Percentiles rank a stretch among this genome's conserved stretches.
Evolutionary conservation across 2,329 filamentous ascomycete genomes (phyloP).

Genomic region (Exophiala viscosa): DNA sequence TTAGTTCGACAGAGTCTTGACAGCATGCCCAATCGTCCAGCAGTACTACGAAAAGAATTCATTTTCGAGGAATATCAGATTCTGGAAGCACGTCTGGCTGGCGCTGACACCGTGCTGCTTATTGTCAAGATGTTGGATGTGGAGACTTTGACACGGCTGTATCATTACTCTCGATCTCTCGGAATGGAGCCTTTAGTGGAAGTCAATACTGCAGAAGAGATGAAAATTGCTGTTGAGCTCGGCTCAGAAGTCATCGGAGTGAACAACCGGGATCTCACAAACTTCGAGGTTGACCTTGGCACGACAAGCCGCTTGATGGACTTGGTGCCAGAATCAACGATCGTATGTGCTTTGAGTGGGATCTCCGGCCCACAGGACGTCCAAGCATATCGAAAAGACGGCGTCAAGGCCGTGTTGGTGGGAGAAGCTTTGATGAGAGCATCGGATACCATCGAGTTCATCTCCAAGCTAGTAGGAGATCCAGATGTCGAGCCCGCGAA

Average conservation of each 20-base stretch:
- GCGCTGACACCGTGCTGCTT: conserved; percentile 88
- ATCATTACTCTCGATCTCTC: conserved; percentile 80
- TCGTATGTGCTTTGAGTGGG: conserved; percentile 90
- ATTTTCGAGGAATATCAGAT: conserved; percentile 99
- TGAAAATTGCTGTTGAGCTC: conserved; percentile 78
- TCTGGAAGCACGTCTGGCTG: conserved; percentile 84
- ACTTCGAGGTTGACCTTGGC: conserved; percentile 91
- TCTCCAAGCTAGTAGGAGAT: conserved; percentile 72
- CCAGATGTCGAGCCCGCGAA: conserved; percentile 24
- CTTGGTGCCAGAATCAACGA: conserved; percentile 78
- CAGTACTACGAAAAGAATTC: conserved; percentile 91
- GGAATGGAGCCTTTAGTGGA: conserved; percentile 98
- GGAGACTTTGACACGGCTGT: conserved; percentile 69
- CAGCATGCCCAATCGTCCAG: conserved; percentile 86
- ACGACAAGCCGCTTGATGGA: conserved; percentile 86
- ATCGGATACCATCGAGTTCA: conserved; percentile 75
- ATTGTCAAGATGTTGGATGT: conserved; percentile 97
- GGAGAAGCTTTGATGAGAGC: conserved; percentile 96
- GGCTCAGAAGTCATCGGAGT: conserved; percentile 92
- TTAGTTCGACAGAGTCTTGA: conserved; percentile 84
- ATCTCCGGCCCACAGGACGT: conserved; percentile 90
- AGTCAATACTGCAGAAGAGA: conserved; percentile 91
- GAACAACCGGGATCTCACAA: conserved; percentile 95
- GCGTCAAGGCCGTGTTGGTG: conserved; percentile 88
- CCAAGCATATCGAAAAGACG: conserved; percentile 77